These are phyloP conservation scores for Oryza longistaminata DNA, from an alignment of 176 grass and related monocot species.

Conservation along the genomic window DNA sequence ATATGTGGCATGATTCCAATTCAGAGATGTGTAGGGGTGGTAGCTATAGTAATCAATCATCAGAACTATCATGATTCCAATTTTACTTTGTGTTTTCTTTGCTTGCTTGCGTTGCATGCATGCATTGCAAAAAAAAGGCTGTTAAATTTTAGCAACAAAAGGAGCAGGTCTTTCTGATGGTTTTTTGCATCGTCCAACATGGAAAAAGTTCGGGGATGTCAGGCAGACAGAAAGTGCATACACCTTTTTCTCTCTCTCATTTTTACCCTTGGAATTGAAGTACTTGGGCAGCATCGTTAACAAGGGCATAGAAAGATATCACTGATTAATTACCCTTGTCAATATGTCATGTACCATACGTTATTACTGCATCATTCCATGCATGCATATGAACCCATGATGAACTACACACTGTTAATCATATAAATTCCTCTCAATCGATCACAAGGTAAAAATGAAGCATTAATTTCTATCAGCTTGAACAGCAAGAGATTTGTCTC, in stretches of 20 bases:
- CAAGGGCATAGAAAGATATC: background rate
- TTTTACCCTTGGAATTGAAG: background rate
- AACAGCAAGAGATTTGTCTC: conserved; percentile 28
- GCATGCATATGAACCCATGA: no score
- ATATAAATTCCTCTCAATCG: background rate
- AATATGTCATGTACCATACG: background rate
- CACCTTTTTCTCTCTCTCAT: background rate
- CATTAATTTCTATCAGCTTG: conserved; percentile 17
- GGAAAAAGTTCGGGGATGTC: conserved; percentile 3
- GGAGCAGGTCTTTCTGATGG: background rate
- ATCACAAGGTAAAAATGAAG: background rate
- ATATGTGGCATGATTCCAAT: conserved; percentile 47
- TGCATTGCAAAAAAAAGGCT: conserved; percentile 40
- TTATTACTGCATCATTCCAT: background rate
- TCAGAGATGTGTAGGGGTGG: background rate
- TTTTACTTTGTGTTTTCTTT: background rate
- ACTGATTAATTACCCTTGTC: background rate
- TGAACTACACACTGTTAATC: background rate
- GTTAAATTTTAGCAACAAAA: conserved; percentile 29
- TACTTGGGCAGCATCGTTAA: background rate
- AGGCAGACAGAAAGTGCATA: conserved; percentile 3
- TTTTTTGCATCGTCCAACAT: background rate
- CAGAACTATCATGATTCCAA: conserved; percentile 38
- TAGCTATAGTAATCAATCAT: background rate
- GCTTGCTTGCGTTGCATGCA: conserved; percentile 5